Base-by-base conservation (phyloP, 768 basidiomycete species). In the Trametes cingulata region DNA sequence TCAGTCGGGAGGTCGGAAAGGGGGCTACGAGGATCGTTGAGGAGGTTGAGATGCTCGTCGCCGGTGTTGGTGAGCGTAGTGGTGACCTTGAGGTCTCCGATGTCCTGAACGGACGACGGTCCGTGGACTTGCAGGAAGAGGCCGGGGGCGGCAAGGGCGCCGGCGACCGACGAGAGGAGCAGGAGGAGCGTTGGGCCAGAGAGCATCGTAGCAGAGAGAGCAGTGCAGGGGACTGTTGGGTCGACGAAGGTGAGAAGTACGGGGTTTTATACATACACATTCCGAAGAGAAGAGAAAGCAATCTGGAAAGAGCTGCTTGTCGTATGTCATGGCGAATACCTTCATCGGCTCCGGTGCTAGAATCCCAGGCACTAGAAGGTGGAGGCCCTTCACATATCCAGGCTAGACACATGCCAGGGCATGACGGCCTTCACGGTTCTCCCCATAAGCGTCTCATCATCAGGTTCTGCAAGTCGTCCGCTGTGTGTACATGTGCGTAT, bases 1-100 rank as follows among this genome's bases (percentile, higher is more conserved):
- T 81, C 60, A 22, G 77, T 74, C 13, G 78, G 75, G n/a, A 76
- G 64, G 46, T 70, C 69, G n/a, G 74, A 76, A 24, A 81, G 67
- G 8, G 75, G 68, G 2, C 75, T 67, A 12, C 67, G 64, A 12
- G 80, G 79, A 63, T 81, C 75, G 52, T 78, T 78, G 56, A 81
- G 69, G 40, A 81, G 61, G 46, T 73, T 76, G 39, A 81, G 41
- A 10, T 74, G 68, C 65, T 79, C 75, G 43, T 75, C 70, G 27
- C 79, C 78, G 7, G 70, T 76, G 70, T 81, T 81, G 54, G 73
- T 76, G 56, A 81, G 27, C 35, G 74, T 75, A 24, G 76, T 65
- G 22, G 63, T 66, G 49, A 81, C 71, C 54, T 72, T 72, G 52
- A 78, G 64, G 60, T 74, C 72, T 37, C 73, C 70, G 19, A 77